phyloP scores from a whole-genome alignment of 306 rosid genomes.

The Acacia confusa region DNA sequence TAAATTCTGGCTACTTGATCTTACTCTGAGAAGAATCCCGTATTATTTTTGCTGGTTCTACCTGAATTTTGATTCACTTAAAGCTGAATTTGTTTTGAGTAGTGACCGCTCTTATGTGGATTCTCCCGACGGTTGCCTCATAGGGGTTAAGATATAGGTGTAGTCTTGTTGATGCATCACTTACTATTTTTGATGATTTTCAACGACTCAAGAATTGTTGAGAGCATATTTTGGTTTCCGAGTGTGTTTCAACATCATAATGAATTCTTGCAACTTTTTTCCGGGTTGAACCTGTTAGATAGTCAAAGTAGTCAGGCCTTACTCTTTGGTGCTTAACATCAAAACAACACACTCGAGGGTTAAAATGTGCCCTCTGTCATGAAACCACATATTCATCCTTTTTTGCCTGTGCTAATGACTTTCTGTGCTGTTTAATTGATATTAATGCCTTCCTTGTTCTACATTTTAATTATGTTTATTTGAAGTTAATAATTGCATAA shows the following conservation, averaged over 20 bases:
- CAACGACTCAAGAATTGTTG: conserved; percentile 17
- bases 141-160: background rate
- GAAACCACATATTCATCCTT: background rate
- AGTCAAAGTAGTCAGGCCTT: background rate
- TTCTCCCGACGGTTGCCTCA: background rate
- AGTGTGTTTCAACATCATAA: background rate
- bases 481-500: background rate
- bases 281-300: background rate
- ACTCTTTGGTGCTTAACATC: conserved; percentile 26
- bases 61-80: background rate
- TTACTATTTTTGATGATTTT: conserved; percentile 9
- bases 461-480: background rate
- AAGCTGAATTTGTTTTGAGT: conserved; percentile 16
- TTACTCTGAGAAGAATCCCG: background rate
- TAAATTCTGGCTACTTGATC: background rate
- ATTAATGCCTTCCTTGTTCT: background rate
- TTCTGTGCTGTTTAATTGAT: conserved; percentile 19
- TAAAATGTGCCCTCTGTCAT: background rate
- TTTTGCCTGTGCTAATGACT: background rate
- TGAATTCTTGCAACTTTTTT: background rate
- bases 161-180: conserved; percentile 4
- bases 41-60: conserved; percentile 8
- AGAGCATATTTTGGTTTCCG: background rate
- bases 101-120: background rate
- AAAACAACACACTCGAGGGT: background rate